These are phyloP conservation scores for Tulasnella sp. DNA, from an alignment of 768 basidiomycete species.

Conservation along the genomic window DNA sequence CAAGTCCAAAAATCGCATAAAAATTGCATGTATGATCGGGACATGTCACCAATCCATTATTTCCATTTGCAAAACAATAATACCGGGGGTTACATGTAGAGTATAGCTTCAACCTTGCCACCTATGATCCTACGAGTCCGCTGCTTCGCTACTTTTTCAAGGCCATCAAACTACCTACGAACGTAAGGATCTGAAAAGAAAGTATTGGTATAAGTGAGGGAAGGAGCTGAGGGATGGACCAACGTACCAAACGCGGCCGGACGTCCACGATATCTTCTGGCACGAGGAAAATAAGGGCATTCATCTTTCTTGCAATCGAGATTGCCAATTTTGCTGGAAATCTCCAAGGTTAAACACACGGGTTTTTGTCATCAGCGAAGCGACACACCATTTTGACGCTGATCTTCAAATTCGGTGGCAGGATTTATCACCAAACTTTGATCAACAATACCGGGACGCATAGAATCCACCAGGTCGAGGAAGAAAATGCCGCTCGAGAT, in stretches of 20 bases:
- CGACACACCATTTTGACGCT: slow-evolving; percentile 80
- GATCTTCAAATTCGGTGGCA: slow-evolving; percentile 75
- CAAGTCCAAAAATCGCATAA: not conserved
- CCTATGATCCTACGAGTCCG: not conserved
- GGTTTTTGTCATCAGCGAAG: not conserved
- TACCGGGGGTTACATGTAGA: not conserved
- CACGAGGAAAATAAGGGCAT: slow-evolving; percentile 91
- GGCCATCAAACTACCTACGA: slow-evolving; percentile 86
- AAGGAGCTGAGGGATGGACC: not conserved
- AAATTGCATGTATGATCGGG: not conserved
- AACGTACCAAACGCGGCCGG: slow-evolving; percentile 76
- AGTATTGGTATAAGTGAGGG: not conserved
- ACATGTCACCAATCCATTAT: not conserved
- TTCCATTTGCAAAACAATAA: not conserved
- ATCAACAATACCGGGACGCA: slow-evolving; percentile 94
- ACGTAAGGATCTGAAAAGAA: slow-evolving; percentile 73
- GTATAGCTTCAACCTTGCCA: not conserved
- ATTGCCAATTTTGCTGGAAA: slow-evolving; percentile 87
- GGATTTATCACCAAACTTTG: slow-evolving; percentile 63
- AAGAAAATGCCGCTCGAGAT: slow-evolving; percentile 89
- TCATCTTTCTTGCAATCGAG: slow-evolving; percentile 98
- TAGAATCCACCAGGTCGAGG: slow-evolving; percentile 84
- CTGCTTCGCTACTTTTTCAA: slow-evolving; percentile 8
- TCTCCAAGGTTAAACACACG: slow-evolving; percentile 5
- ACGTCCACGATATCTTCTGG: slow-evolving; percentile 97